Evolutionary conservation across 2,329 filamentous ascomycete species (phyloP), one percentile per base, ranked within the genome.

Genomic region (Tolypocladium sp.): DNA sequence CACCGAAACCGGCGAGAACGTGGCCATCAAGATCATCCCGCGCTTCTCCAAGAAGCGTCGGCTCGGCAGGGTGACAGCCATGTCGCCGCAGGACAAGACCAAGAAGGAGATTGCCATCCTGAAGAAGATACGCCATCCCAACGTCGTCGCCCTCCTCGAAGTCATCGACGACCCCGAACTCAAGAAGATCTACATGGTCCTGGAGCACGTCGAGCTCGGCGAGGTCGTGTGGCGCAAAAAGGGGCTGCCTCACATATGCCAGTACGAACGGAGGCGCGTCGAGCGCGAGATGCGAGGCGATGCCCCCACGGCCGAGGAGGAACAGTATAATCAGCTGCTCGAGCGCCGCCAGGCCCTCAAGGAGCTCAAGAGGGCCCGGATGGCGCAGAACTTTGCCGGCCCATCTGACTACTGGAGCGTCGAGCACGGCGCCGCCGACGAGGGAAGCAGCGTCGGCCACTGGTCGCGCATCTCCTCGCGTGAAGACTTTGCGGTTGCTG

Each of bases 11-110:
- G 82, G 83, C 62, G 87, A 90, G 57, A 88, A 88, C 70, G 93
- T 99, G 4, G 94, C 94, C 59, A 97, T 99, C 81, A 99, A 99
- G 77, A 99, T 99, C 67, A 96, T 99, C 54, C 91, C 96, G 60
- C 87, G 94, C 42, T 96, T 94, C 71, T 96, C 93, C 57, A 97
- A 96, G 77, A 91, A 91, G 67, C 87, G 92, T 59, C 89, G 93
- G 33, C 81, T 99, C n/a, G 94, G 94, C 57, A 90, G 90, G 70
- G 88, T 93, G 59, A 86, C 82, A 2, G 83, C 84, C 62, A 74
- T 77, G 68, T 83, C 83, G 1, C 84, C 82, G 3, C 82, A 86
- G 67, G 88, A 91, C 73, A 93, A 92, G 78, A 91, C 90, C 59
- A 97, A 96, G 77, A 89, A 90, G 71, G 94, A 99, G 76, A 96